Evolutionary conservation across 352 stramenopile genomes (phyloP).

Genomic region (Globisporangium sylvaticum): DNA sequence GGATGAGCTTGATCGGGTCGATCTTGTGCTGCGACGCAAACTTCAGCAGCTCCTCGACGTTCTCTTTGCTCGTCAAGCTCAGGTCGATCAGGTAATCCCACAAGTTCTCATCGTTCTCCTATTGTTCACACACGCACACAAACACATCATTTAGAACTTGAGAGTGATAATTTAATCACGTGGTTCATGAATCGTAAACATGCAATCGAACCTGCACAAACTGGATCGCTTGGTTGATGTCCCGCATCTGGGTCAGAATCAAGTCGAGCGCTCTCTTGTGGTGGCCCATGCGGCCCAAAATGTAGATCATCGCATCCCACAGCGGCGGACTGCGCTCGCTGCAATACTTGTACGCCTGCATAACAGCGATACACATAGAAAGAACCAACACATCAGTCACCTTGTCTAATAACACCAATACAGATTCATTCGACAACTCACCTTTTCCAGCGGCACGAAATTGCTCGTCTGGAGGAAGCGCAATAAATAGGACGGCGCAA

Average conservation of each 20-base stretch:
- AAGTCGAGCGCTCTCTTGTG: conserved; percentile 83
- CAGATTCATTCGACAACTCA: conserved; percentile 8
- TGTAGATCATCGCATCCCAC: conserved; percentile 87
- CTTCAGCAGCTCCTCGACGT: conserved; percentile 66
- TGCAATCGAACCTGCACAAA: conserved; percentile 53
- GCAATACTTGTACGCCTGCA: conserved; percentile 75
- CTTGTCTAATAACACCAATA: not conserved
- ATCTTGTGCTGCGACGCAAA: conserved; percentile 82
- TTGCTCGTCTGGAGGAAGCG: conserved; percentile 80
- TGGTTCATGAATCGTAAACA: not conserved
- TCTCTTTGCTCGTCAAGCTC: conserved; percentile 70
- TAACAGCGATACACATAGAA: not conserved
- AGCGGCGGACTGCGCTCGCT: conserved; percentile 63
- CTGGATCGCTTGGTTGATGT: conserved; percentile 82
- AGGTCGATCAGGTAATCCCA: conserved; percentile 86
- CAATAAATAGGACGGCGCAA: conserved; percentile 53
- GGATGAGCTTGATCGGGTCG: conserved; percentile 80
- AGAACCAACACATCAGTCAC: not conserved
- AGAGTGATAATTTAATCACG: not conserved
- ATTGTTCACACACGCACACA: not conserved
- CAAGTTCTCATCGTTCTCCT: conserved; percentile 65
- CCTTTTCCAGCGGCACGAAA: conserved; percentile 82
- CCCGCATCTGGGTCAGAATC: conserved; percentile 73
- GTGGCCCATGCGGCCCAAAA: conserved; percentile 80
- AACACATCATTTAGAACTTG: not conserved